Base-by-base conservation (phyloP, 2,329 filamentous ascomycete genomes). In the Nakataea oryzae region DNA sequence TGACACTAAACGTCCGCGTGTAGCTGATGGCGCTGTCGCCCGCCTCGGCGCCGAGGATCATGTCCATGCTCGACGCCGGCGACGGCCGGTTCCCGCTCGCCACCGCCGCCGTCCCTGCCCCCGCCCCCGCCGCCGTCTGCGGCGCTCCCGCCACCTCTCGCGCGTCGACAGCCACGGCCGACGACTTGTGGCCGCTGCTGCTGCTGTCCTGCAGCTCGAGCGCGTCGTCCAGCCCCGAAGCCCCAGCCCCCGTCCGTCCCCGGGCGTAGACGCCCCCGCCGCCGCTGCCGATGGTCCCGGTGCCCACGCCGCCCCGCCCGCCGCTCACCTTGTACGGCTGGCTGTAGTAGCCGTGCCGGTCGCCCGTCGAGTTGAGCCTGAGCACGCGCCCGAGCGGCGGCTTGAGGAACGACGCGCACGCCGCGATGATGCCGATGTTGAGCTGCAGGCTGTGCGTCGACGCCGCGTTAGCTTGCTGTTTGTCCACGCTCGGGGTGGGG, bases 381-480 rank as follows among this genome's bases (percentile, higher is more conserved):
- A 65, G 41, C 26, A 65, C 24, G 28, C 63, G 57, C 24, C 66
- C 65, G 61, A 67, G 61, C 29, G 70, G 63, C 1, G 69, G 69
- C 58, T 64, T 66, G 2, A 70, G 64, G 26, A 66, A 65, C 28
- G 67, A 67, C 13, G 69, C 69, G 63, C 69, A 69, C 21, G 66
- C 64, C 3, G 67, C 69, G 32, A 69, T 67, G 29, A 69, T 65
- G 30, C 68, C 65, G 54, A 63, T 66, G 61, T 65, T 66, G 57
- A 64, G 66, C 62, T 70, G 68, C 54, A 70, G 65, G 56, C 67
- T 70, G 58, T 26, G 24, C 7, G 21, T 34, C 14, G 34, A 47
- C 5, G 12, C 12, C 1, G 14, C 17, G 34, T 47, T 21, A 47
- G 34, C 34, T 7, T 21, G 17, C 2, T 6, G n/a, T n/a, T n/a